Percentiles rank a stretch among this genome's conserved stretches.
Evolutionary conservation across 495 filamentous ascomycete species (phyloP).

Genomic region (Amphirosellinia nigrospora): DNA sequence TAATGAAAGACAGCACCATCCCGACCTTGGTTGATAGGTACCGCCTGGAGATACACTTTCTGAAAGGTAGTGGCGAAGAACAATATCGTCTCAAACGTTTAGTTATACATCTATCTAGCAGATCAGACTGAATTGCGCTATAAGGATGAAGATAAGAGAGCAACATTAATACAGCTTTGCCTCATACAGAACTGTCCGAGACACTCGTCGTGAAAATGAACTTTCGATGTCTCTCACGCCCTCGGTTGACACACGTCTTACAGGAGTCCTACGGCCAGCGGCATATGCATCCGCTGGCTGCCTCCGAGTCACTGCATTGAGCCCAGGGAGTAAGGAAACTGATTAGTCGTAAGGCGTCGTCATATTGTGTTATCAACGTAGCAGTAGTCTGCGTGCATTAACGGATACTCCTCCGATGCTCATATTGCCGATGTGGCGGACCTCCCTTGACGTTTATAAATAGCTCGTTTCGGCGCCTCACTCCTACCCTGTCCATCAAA

Average conservation of each 20-base stretch:
- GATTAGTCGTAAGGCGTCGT: not conserved
- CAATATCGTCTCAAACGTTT: not conserved
- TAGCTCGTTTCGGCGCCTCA: slow-evolving; percentile 23
- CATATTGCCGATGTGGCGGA: not conserved
- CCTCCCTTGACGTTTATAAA: slow-evolving; percentile 19
- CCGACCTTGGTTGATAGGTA: not conserved
- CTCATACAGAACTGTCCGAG: not conserved
- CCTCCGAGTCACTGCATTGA: slow-evolving; percentile 16
- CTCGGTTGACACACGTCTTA: slow-evolving; percentile 9
- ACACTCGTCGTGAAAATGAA: not conserved
- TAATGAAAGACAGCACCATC: not conserved
- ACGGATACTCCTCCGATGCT: slow-evolving; percentile 11
- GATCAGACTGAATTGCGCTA: not conserved
- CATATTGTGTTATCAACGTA: slow-evolving; percentile 11
- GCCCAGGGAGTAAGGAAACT: not conserved
- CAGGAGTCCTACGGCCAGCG: slow-evolving; percentile 17
- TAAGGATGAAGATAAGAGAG: not conserved
- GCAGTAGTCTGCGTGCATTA: slow-evolving; percentile 6
- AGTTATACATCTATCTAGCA: not conserved
- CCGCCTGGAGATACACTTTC: not conserved
- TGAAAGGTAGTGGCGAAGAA: not conserved
- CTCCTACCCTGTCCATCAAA: slow-evolving; percentile 16
- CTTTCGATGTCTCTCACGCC: not conserved
- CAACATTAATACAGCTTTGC: not conserved
- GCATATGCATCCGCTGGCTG: slow-evolving; percentile 21